phyloP scores from a whole-genome alignment of 257 asterid species.

The Nicotiana obtusifolia region DNA sequence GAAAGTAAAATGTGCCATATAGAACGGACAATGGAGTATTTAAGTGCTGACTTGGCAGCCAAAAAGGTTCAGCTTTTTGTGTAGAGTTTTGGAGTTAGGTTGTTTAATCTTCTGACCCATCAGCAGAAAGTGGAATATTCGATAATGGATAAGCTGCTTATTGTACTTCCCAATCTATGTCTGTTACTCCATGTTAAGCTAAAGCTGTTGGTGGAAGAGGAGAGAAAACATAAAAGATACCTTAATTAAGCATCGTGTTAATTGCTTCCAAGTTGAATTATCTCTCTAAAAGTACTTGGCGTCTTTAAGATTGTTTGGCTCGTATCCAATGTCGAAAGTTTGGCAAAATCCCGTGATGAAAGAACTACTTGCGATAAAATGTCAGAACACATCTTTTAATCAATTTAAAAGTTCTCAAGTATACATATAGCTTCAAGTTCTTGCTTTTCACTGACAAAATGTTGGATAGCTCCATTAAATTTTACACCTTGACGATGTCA shows the following conservation, averaged over 20 bases:
- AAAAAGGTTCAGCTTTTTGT: not conserved
- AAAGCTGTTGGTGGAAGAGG: not conserved
- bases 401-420: not conserved
- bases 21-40: too few species aligned
- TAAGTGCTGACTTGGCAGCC: too few species aligned
- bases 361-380: not conserved
- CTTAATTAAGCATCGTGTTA: not conserved
- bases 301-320: not conserved
- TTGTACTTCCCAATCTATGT: not conserved
- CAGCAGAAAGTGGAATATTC: not conserved
- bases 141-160: not conserved
- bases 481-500: not conserved
- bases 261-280: not conserved
- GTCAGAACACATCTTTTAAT: not conserved
- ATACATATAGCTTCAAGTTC: not conserved
- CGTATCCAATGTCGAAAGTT: not conserved
- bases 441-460: not conserved
- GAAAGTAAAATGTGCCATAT: too few species aligned
- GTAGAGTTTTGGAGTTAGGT: not conserved
- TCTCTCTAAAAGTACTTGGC: not conserved
- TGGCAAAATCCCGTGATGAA: not conserved
- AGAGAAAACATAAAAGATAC: not conserved
- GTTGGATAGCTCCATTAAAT: not conserved
- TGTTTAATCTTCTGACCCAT: not conserved
- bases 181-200: not conserved